Percentiles rank a stretch among this genome's conserved stretches.
phyloP scores from a whole-genome alignment of 768 basidiomycete genomes.

The Tubosaeta brunneosetosa region DNA sequence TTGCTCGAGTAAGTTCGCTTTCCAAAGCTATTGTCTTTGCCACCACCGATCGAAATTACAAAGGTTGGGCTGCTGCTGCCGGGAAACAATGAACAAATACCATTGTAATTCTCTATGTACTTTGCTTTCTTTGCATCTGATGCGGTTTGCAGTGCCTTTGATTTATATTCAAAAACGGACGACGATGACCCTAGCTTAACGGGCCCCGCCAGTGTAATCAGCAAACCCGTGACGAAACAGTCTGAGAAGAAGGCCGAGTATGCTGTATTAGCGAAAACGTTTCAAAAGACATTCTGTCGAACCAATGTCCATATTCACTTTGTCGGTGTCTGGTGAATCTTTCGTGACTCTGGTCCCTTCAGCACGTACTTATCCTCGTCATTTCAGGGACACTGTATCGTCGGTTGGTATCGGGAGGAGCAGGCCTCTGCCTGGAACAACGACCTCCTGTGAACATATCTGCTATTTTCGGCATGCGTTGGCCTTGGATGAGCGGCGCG shows the following conservation, averaged over 20 bases:
- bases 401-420: conserved; percentile 37
- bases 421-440: conserved; percentile 31
- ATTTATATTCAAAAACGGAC: conserved; percentile 31
- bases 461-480: conserved; percentile 45
- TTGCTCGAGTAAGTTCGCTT: conserved; percentile 29
- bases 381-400: conserved; percentile 44
- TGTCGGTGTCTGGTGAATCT: conserved; percentile 40
- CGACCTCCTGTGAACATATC: conserved; percentile 29
- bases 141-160: conserved; percentile 31
- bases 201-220: conserved; percentile 11
- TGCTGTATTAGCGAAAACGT: conserved; percentile 22
- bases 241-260: conserved; percentile 13
- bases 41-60: not conserved
- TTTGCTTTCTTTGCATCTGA: not conserved
- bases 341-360: not conserved
- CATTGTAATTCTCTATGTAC: conserved; percentile 27
- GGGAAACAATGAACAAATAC: conserved; percentile 40
- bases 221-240: conserved; percentile 2
- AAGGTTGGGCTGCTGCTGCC: conserved; percentile 41
- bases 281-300: conserved; percentile 36
- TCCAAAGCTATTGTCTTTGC: no score
- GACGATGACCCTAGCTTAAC: conserved; percentile 12
- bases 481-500: conserved; percentile 44
- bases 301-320: conserved; percentile 38
- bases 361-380: not conserved